Percentiles rank a stretch among this genome's conserved stretches.
phyloP scores from a whole-genome alignment of 495 filamentous ascomycete species.

The Daldinia loculata region DNA sequence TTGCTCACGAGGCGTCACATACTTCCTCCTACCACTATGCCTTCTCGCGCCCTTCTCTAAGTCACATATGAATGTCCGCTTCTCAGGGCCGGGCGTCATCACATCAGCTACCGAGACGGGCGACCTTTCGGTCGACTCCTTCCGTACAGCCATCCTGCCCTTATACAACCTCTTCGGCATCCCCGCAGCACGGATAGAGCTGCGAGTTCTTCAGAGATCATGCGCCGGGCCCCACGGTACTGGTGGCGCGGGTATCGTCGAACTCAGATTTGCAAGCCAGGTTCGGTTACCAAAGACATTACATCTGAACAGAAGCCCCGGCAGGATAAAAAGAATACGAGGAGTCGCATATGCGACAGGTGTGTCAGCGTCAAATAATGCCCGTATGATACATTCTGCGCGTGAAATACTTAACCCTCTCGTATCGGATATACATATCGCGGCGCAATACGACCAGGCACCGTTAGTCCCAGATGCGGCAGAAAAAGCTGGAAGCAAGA shows the following conservation, averaged over 20 bases:
- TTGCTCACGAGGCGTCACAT: conserved; percentile 84
- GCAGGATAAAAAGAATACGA: conserved; percentile 85
- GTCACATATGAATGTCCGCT: conserved; percentile 82
- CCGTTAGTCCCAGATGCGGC: conserved; percentile 69
- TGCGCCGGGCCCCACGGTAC: conserved; percentile 75
- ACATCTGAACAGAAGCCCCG: conserved; percentile 81
- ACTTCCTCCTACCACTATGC: conserved; percentile 89
- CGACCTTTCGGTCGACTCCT: conserved; percentile 89
- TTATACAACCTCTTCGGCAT: conserved; percentile 91
- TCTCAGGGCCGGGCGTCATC: conserved; percentile 92
- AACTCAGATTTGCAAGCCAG: conserved; percentile 90
- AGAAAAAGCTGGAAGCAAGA: conserved; percentile 63
- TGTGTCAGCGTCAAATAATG: conserved; percentile 89
- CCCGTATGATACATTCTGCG: conserved; percentile 90
- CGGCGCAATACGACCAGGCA: conserved; percentile 72
- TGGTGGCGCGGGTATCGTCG: conserved; percentile 90
- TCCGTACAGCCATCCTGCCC: conserved; percentile 91
- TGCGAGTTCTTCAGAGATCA: conserved; percentile 80
- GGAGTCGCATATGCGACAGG: conserved; percentile 94
- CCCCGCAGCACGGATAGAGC: conserved; percentile 78
- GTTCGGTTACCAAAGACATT: conserved; percentile 92
- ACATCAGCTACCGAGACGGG: conserved; percentile 81
- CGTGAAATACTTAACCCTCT: conserved; percentile 87
- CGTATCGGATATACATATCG: conserved; percentile 83
- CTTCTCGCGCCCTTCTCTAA: conserved; percentile 95